A percentile compares a stretch with the other conserved stretches of the same genome.
phyloP scores from a whole-genome alignment of 2,329 filamentous ascomycete species.

The Beauveria asiatica region DNA sequence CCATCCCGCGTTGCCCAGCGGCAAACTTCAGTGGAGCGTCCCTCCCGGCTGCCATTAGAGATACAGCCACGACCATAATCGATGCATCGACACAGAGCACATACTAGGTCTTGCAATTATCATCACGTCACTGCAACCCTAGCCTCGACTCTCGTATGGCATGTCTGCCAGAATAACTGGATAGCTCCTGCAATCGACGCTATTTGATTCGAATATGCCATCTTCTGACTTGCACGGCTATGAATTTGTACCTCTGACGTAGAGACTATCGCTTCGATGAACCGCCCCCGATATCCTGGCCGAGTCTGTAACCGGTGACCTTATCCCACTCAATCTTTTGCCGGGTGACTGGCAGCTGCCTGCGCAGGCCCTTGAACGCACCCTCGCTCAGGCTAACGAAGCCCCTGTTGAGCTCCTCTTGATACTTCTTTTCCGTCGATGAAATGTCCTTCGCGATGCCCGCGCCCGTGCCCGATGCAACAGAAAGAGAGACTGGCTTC shows the following conservation, averaged over 20 bases:
- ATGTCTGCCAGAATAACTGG: background rate
- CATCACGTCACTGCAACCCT: no score
- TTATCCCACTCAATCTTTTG: slow-evolving; percentile 99
- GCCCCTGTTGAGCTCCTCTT: slow-evolving; percentile 88
- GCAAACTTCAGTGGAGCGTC: background rate
- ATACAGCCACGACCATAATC: background rate
- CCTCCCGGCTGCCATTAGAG: background rate
- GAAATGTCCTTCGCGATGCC: slow-evolving; percentile 74
- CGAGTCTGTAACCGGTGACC: slow-evolving; percentile 82
- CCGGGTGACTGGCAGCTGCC: slow-evolving; percentile 90
- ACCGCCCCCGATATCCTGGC: slow-evolving; percentile 68
- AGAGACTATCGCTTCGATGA: slow-evolving; percentile 42
- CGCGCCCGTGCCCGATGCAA: slow-evolving; percentile 54
- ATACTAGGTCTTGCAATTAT: no score
- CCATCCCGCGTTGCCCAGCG: background rate
- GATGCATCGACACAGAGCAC: background rate
- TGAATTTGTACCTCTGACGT: background rate
- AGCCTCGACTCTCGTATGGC: background rate
- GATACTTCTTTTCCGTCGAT: slow-evolving; percentile 78
- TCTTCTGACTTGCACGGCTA: background rate
- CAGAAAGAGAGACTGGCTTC: slow-evolving; percentile 58
- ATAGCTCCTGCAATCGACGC: background rate
- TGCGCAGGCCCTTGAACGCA: slow-evolving; percentile 84
- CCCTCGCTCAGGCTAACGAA: slow-evolving; percentile 87
- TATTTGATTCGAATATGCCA: background rate